phyloP scores from a whole-genome alignment of 2,329 filamentous ascomycete species.

The Alternaria sp. region DNA sequence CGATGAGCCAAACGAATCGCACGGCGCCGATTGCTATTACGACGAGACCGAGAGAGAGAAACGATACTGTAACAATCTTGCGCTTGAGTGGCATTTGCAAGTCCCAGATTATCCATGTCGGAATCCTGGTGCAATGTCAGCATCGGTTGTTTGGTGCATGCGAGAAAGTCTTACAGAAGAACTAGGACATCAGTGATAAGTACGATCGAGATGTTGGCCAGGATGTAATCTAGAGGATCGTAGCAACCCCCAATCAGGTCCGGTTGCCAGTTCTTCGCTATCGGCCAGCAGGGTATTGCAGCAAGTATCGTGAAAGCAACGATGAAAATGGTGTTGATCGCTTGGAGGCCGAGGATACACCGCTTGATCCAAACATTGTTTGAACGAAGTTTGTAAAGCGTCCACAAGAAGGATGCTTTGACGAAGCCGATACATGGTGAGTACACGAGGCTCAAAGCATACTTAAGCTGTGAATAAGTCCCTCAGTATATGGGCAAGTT shows the following conservation, averaged over 20 bases:
- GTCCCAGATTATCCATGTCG: slow-evolving; percentile 33
- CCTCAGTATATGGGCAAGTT: neutral
- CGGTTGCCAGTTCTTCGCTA: slow-evolving; percentile 18
- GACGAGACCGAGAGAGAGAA: slow-evolving; percentile 26
- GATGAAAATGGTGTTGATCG: slow-evolving; percentile 21
- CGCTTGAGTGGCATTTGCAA: slow-evolving; percentile 24
- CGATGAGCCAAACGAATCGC: slow-evolving; percentile 23
- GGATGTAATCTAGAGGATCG: slow-evolving; percentile 6
- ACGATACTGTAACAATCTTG: slow-evolving; percentile 23
- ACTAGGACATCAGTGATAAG: slow-evolving; percentile 27
- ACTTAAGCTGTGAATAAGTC: neutral
- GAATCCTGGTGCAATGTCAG: slow-evolving; percentile 17
- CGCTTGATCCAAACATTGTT: slow-evolving; percentile 18
- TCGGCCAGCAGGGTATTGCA: slow-evolving; percentile 22
- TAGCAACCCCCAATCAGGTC: slow-evolving; percentile 23
- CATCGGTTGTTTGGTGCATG: neutral
- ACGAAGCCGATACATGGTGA: slow-evolving; percentile 25
- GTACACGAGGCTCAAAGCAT: slow-evolving; percentile 22
- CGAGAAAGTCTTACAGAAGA: slow-evolving; percentile 3
- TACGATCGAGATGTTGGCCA: slow-evolving; percentile 18
- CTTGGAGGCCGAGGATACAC: slow-evolving; percentile 23
- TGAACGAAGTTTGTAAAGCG: slow-evolving; percentile 26
- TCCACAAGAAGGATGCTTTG: slow-evolving; percentile 32
- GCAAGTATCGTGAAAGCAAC: slow-evolving; percentile 14
- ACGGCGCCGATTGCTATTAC: slow-evolving; percentile 22